phyloP scores from a whole-genome alignment of 371 early-diverging fungal genomes.

The Basidiobolus meristosporus region DNA sequence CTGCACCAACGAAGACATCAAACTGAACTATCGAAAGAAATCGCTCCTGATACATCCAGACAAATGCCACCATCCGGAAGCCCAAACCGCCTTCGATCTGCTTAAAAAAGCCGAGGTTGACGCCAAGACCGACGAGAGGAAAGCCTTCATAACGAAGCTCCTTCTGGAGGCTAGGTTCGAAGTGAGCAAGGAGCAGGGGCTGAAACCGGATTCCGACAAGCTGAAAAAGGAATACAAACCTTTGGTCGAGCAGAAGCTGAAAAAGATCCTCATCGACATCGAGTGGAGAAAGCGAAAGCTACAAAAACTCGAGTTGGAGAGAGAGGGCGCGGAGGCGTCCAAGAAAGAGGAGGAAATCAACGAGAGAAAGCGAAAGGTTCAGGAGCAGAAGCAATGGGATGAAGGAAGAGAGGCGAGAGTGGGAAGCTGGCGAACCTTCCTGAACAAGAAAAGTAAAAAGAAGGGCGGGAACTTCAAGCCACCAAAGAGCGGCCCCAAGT shows the following conservation, averaged over 20 bases:
- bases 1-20: conserved; percentile 36
- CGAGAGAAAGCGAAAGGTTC: conserved; percentile 35
- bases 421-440: conserved; percentile 44
- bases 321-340: conserved; percentile 34
- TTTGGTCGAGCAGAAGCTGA: conserved; percentile 24
- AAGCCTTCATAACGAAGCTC: conserved; percentile 21
- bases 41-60: conserved; percentile 82
- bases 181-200: conserved; percentile 32
- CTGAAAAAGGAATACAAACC: conserved; percentile 11
- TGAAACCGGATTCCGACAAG: conserved; percentile 2
- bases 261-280: conserved; percentile 37
- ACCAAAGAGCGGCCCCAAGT: conserved; percentile 11
- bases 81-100: conserved; percentile 64
- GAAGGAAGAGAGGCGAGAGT: conserved; percentile 42
- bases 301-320: conserved; percentile 47
- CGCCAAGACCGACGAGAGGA: conserved; percentile 39
- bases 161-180: conserved; percentile 16
- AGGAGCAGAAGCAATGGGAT: conserved; percentile 53
- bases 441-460: conserved; percentile 34
- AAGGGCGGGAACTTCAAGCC: conserved; percentile 9
- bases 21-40: conserved; percentile 59
- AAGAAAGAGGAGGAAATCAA: conserved; percentile 15
- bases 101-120: conserved; percentile 72
- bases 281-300: conserved; percentile 35
- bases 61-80: conserved; percentile 55